A percentile compares a stretch with the other conserved stretches of the same genome.
These are phyloP conservation scores for Eimeria praecox DNA, from an alignment of 169 alveolate species.

Conservation along the genomic window DNA sequence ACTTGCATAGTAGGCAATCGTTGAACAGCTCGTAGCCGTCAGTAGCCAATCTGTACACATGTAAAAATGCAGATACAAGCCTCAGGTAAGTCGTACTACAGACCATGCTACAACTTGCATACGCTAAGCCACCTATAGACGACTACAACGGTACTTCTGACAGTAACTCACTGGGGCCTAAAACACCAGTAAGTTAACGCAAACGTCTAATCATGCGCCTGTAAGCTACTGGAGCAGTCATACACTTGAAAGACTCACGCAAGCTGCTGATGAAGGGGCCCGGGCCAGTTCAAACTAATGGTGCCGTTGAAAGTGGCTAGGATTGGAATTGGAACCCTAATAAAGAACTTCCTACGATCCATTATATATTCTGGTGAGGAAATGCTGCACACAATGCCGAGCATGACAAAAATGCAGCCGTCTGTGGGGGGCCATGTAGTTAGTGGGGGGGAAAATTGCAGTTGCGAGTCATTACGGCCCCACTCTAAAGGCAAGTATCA, in stretches of 20 bases:
- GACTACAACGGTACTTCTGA: not conserved
- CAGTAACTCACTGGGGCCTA: not conserved
- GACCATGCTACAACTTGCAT: not conserved
- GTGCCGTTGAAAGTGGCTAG: not conserved
- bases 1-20: not conserved
- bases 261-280: not conserved
- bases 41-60: not conserved
- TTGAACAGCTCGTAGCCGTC: not conserved
- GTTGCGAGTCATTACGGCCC: not conserved
- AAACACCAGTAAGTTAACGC: not conserved
- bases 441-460: slow-evolving; percentile 5
- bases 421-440: slow-evolving; percentile 11
- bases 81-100: not conserved
- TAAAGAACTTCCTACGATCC: not conserved
- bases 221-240: not conserved
- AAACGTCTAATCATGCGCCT: not conserved
- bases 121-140: not conserved
- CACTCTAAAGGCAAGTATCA: not conserved
- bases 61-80: not conserved
- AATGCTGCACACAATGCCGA: slow-evolving; percentile 39
- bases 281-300: not conserved
- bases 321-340: not conserved
- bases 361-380: not conserved
- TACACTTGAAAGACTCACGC: not conserved
- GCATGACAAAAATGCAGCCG: not conserved